Base-by-base conservation (phyloP, 2,329 filamentous ascomycete species). In the Penicillium sclerotiorum region DNA sequence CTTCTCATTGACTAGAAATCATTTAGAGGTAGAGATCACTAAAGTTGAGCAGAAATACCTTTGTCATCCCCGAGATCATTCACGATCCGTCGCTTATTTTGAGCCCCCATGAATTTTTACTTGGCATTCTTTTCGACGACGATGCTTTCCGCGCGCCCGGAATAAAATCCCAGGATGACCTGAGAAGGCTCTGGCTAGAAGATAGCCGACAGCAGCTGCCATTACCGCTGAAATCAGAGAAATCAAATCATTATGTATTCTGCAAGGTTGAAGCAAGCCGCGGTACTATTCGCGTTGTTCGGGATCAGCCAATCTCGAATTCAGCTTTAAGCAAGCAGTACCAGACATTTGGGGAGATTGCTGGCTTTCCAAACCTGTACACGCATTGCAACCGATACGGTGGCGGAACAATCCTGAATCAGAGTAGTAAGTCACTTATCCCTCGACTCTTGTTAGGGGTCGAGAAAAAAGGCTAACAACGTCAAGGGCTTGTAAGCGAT, bases 401-500 rank as follows among this genome's bases (percentile, higher is more conserved):
- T n/a, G 52, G 47, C 2, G 40, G 48, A 39, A 50, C 50, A 33
- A 50, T 54, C 17, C 40, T 54, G 13, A 50, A 54, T 7, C 18
- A 47, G 23, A 56, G 28, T 22, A 13, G 23, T 36, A n/a, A 17
- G 22, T 38, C 15, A 20, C 15, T 20, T 38, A 9, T 18, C 15
- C 13, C 9, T 21, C n/a, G n/a, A 17, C 15, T 4, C 15, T 20
- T 38, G 15, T 38, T 17, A 38, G 15, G 17, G 11, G 9, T 38
- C 35, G 9, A 38, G 35, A 38, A 18, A 20, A 20, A 15, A 17
- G 35, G 35, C 35, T 38, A 17, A 38, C 4, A 18, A 17, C 7
- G 9, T 38, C 35, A 18, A 38, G 35, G 35, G 15, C 20, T 22
- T 20, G 53, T 69, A 25, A 69, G 64, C 46, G 56, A 69, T 50